These are phyloP conservation scores for Eucalyptus curtisii DNA, from an alignment of 345 rosid species.

Conservation along the genomic window DNA sequence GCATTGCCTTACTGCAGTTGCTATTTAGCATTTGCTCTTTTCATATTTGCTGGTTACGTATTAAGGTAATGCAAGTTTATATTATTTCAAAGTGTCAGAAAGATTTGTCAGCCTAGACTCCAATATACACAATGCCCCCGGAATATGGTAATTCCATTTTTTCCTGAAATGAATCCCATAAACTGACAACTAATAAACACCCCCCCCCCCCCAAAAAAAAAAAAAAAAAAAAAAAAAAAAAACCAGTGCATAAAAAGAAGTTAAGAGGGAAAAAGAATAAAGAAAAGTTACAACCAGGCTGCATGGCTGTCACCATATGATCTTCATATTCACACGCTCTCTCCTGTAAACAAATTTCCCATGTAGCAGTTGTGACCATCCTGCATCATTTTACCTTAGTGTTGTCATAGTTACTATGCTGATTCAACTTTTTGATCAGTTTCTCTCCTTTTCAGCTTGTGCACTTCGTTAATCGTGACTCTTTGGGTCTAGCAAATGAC, in stretches of 20 bases:
- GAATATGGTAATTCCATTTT: not conserved
- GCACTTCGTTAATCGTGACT: conserved; percentile 98
- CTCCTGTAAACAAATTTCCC: not conserved
- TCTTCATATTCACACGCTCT: not conserved
- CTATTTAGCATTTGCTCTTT: not conserved
- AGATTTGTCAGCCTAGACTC: not conserved
- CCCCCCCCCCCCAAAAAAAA: no score
- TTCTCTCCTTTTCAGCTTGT: conserved; percentile 71
- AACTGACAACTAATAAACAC: not conserved
- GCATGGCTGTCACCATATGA: not conserved
- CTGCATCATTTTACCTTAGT: not conserved
- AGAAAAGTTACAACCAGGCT: not conserved
- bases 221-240: no score
- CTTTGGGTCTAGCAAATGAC: conserved; percentile 96
- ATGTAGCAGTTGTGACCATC: not conserved
- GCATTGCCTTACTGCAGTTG: not conserved
- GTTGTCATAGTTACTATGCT: not conserved
- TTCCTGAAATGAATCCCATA: not conserved
- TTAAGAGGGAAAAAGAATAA: not conserved
- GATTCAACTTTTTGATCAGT: not conserved
- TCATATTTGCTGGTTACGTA: not conserved
- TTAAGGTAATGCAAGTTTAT: not conserved
- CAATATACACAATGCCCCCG: not conserved
- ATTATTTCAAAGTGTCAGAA: not conserved
- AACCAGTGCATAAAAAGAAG: not conserved